Conservation (phyloP, 192 early-diverging fungal species). For the Linnemannia schmuckeri region DNA sequence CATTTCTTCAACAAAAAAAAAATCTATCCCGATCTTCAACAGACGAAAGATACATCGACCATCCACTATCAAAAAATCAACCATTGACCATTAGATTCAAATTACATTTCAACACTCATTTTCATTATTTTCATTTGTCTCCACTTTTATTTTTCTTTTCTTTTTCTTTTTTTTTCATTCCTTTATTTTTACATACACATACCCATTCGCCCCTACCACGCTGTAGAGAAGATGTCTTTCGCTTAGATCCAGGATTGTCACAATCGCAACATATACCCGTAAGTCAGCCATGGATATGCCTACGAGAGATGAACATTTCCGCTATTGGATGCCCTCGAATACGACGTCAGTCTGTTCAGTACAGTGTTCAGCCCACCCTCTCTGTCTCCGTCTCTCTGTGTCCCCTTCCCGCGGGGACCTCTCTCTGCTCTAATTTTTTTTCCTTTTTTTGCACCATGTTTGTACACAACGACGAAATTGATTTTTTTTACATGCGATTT, state of each 20-base stretch:
- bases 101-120: neutral
- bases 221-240: neutral
- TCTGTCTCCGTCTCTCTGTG: too few species aligned
- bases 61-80: neutral
- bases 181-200: conserved; percentile 11
- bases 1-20: neutral
- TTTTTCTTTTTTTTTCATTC: neutral
- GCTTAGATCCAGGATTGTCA: neutral
- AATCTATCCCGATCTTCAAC: neutral
- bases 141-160: neutral
- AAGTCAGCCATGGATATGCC: neutral
- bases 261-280: neutral
- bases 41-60: neutral
- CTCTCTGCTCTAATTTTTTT: neutral
- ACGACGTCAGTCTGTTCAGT: too few species aligned
- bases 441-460: neutral
- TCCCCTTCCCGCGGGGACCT: too few species aligned
- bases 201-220: neutral
- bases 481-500: neutral
- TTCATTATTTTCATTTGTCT: neutral
- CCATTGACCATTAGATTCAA: too few species aligned
- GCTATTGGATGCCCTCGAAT: too few species aligned
- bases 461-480: neutral
- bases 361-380: too few species aligned
- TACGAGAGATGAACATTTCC: too few species aligned